Evolutionary conservation across 768 basidiomycete genomes (phyloP).

Genomic region (Symmetrospora coprosmae): DNA sequence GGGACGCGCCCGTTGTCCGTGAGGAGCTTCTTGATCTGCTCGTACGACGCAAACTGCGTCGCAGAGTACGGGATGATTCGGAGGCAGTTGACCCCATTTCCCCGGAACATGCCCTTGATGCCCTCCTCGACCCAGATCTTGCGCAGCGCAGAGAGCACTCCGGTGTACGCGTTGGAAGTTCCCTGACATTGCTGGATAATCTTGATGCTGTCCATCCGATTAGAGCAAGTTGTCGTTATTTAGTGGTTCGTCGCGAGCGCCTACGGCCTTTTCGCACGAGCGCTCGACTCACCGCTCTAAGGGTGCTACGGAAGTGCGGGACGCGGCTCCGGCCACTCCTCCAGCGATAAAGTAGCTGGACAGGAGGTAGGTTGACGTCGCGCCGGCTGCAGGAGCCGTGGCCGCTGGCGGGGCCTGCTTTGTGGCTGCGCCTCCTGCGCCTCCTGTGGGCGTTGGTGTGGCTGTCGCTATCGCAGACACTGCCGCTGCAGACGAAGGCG

Average conservation of each 20-base stretch:
- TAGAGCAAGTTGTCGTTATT: neutral
- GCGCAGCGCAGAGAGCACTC: conserved; percentile 66
- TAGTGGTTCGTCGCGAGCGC: neutral
- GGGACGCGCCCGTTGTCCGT: conserved; percentile 53
- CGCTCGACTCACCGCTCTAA: conserved; percentile 8
- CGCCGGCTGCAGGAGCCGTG: no score
- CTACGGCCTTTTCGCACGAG: neutral
- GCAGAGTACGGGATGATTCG: conserved; percentile 75
- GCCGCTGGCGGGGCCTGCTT: no score
- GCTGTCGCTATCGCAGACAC: no score
- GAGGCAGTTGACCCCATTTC: conserved; percentile 52
- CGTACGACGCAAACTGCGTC: conserved; percentile 41
- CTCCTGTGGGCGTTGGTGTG: no score
- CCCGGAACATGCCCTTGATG: conserved; percentile 40
- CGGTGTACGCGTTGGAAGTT: conserved; percentile 49
- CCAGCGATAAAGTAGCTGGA: conserved; percentile 18
- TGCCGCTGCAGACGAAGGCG: no score
- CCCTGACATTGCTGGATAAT: conserved; percentile 95
- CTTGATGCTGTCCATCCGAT: conserved; percentile 76
- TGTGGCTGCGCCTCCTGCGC: no score
- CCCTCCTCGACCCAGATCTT: conserved; percentile 94
- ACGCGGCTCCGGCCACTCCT: conserved; percentile 8
- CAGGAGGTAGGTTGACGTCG: conserved; percentile 15
- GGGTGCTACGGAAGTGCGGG: conserved; percentile 11
- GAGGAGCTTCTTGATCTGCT: conserved; percentile 48